These are phyloP conservation scores for Aspergillus quadricinctus DNA, from an alignment of 2,329 filamentous ascomycete genomes.

Conservation along the genomic window DNA sequence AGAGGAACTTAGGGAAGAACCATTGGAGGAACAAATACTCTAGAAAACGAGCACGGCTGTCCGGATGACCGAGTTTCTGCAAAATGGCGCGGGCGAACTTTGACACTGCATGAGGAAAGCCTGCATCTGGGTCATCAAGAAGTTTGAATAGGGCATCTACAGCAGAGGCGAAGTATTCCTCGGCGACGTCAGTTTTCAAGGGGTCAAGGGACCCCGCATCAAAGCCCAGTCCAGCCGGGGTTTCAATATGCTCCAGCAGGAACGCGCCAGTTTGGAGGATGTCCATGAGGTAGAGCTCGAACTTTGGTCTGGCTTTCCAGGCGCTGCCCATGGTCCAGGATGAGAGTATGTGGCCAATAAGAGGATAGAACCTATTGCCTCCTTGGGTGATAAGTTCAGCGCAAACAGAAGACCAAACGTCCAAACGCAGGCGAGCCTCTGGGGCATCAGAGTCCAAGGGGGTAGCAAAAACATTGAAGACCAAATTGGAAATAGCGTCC, in stretches of 20 bases:
- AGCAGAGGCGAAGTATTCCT: conserved; percentile 83
- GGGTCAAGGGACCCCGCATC: conserved; percentile 62
- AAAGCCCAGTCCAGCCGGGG: conserved; percentile 67
- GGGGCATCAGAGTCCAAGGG: conserved; percentile 75
- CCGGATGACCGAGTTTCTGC: conserved; percentile 64
- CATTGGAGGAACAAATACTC: conserved; percentile 85
- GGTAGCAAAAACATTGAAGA: conserved; percentile 86
- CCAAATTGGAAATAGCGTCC: conserved; percentile 76
- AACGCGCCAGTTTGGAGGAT: conserved; percentile 91
- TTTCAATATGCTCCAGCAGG: conserved; percentile 77
- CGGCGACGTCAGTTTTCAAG: conserved; percentile 75
- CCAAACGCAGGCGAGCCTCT: conserved; percentile 73
- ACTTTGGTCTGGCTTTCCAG: conserved; percentile 83
- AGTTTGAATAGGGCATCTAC: conserved; percentile 78
- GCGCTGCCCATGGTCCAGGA: conserved; percentile 81
- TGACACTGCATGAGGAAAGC: conserved; percentile 80
- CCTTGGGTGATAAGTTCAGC: conserved; percentile 75
- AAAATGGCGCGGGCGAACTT: conserved; percentile 82
- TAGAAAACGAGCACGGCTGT: conserved; percentile 68
- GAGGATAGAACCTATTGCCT: conserved; percentile 71
- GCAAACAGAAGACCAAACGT: conserved; percentile 84
- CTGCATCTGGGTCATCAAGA: conserved; percentile 79
- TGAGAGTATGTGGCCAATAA: conserved; percentile 79
- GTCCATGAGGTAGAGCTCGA: conserved; percentile 94
- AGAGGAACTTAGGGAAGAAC: conserved; percentile 84